phyloP scores from a whole-genome alignment of 2,329 filamentous ascomycete species.

The Trichoderma asperellum region DNA sequence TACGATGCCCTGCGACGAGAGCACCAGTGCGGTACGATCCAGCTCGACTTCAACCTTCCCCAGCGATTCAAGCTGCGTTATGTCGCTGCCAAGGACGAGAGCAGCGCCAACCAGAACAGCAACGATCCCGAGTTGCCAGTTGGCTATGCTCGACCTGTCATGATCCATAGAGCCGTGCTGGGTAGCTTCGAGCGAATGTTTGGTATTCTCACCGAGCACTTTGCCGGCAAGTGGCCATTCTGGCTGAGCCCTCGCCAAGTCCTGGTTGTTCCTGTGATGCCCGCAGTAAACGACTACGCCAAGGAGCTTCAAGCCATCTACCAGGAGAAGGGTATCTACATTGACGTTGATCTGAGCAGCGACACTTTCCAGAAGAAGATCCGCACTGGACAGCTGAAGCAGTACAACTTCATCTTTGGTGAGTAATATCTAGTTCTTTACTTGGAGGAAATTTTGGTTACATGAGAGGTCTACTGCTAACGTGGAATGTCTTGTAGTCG shows the following conservation, averaged over 20 bases:
- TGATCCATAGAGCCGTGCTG: constrained; percentile 82
- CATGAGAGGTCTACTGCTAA: constrained; percentile 28
- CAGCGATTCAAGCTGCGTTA: constrained; percentile 49
- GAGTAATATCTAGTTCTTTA: constrained; percentile 37
- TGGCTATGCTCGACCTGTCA: constrained; percentile 78
- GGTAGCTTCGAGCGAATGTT: constrained; percentile 70
- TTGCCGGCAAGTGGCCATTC: constrained; percentile 86
- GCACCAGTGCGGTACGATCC: constrained; percentile 71
- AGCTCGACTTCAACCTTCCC: constrained; percentile 84
- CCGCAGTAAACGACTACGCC: constrained; percentile 78
- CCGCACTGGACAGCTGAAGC: constrained; percentile 74
- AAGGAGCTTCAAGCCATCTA: constrained; percentile 72
- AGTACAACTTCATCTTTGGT: constrained; percentile 85
- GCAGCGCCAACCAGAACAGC: constrained; percentile 48
- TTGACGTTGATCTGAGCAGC: constrained; percentile 61
- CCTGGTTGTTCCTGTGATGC: constrained; percentile 63
- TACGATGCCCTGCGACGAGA: constrained; percentile 80
- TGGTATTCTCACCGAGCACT: constrained; percentile 81
- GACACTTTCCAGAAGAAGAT: constrained; percentile 93
- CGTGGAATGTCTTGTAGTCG: constrained; percentile 47
- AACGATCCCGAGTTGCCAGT: constrained; percentile 58
- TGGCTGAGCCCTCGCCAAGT: constrained; percentile 86
- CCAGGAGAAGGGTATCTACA: constrained; percentile 69
- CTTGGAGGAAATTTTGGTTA: not conserved
- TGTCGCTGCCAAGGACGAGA: constrained; percentile 57